These are phyloP conservation scores for Calonectria honghensis DNA, from an alignment of 2,329 filamentous ascomycete species.

Conservation along the genomic window DNA sequence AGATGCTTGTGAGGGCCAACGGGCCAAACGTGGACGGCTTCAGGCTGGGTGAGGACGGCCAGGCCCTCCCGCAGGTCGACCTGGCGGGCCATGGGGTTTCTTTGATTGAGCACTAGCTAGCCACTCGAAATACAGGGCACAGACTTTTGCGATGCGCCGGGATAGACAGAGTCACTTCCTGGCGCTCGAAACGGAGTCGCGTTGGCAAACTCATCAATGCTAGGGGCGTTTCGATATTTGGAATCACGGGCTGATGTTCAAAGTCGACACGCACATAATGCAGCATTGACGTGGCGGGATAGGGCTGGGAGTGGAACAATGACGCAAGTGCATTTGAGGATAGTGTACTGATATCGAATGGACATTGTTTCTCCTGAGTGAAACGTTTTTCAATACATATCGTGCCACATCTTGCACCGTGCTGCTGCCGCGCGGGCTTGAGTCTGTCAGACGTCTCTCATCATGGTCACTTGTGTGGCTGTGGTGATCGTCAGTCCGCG, in stretches of 20 bases:
- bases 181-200: not conserved
- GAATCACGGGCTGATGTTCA: not conserved
- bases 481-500: not conserved
- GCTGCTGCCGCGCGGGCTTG: not conserved
- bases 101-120: not conserved
- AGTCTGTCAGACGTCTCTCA: not conserved
- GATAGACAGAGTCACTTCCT: not conserved
- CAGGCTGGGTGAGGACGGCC: not conserved
- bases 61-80: not conserved
- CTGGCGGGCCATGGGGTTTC: not conserved
- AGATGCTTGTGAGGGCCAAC: not conserved
- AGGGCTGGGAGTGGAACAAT: conserved; percentile 11
- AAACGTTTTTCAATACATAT: conserved; percentile 9
- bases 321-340: not conserved
- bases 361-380: conserved; percentile 13
- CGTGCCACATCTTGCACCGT: not conserved
- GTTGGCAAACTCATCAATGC: not conserved
- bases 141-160: conserved; percentile 1
- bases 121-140: not conserved
- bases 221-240: not conserved
- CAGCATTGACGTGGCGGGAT: conserved; percentile 19
- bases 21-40: not conserved
- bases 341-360: not conserved
- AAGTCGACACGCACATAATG: not conserved
- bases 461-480: not conserved